phyloP scores from a whole-genome alignment of 1,284 basidiomycete species.

The Puccinia triticina region DNA sequence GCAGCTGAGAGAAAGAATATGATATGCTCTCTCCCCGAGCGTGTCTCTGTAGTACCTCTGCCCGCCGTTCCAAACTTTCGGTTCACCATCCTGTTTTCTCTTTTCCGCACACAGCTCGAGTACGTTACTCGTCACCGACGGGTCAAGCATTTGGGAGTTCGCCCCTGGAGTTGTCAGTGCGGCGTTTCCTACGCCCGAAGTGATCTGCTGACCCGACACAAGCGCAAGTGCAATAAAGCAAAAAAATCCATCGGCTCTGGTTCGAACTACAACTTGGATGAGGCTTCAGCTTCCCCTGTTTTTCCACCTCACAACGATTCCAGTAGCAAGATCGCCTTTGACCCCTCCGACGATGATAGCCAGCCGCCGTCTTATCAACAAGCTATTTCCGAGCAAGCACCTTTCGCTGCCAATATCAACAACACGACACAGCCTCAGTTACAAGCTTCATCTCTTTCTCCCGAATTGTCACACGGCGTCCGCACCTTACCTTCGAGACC shows the following conservation, averaged over 20 bases:
- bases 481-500: not conserved
- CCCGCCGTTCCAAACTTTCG: not conserved
- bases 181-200: constrained; percentile 32
- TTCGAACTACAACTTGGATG: not conserved
- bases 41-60: not conserved
- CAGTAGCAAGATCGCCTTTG: not conserved
- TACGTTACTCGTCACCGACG: constrained; percentile 41
- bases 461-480: not conserved
- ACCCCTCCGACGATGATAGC: not conserved
- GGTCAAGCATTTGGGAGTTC: constrained; percentile 35
- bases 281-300: not conserved
- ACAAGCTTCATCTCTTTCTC: not conserved
- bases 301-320: not conserved
- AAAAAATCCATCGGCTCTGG: not conserved
- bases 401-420: not conserved
- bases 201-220: constrained; percentile 39
- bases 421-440: not conserved
- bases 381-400: constrained; percentile 5
- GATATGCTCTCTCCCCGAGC: not conserved
- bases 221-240: constrained; percentile 13
- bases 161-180: constrained; percentile 40
- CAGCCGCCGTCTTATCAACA: constrained; percentile 27
- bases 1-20: not conserved
- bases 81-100: too few relatives aligned
- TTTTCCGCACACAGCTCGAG: constrained; percentile 22